Evolutionary conservation across 1,284 basidiomycete species (phyloP), one percentile per base, ranked within the genome.

Genomic region (Fomitiporia mediterranea): DNA sequence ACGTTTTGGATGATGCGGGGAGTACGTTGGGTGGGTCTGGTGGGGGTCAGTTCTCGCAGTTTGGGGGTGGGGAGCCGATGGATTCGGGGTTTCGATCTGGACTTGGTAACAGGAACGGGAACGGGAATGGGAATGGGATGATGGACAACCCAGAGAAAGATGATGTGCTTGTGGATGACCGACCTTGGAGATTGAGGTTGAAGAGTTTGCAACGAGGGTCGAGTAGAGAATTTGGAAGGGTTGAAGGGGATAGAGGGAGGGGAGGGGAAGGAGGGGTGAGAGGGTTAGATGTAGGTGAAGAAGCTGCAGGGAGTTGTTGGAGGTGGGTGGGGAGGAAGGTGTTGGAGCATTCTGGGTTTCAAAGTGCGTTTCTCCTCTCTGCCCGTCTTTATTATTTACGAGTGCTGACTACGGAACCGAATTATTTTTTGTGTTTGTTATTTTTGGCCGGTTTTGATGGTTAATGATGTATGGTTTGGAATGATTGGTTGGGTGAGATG

Each of bases 271-370:
- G n/a, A n/a, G n/a, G 59, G 11, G 66, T 65, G 15, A 59, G 64
- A 4, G 68, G 68, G 2, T 40, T 70, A 7, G 76, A 76, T 55
- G 66, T 88, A 30, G 82, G 82, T 0, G 78, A 77, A 57, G 68
- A 71, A 60, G 81, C 80, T 54, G 79, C 79, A 27, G 74, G 76
- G 32, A 73, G 78, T 57, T 90, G 88, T 70, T 63, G 89, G 60
- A 71, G 75, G 61, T 90, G 88, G 88, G 79, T 82, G 76, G 74
- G 80, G 9, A 75, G 78, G 48, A 89, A 89, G 67, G 75, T 95
- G 48, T 67, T 95, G 61, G 90, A 93, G 59, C 94, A 95, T 72
- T 78, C 81, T 35, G 94, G 93, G 1, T 96, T 97, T 66, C 93
- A 96, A 75, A 90, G 93, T 89, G 55, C 56, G 82, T 67, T 50